Base-by-base conservation (phyloP, 2,329 filamentous ascomycete genomes). In the Didymellaceae sp. region DNA sequence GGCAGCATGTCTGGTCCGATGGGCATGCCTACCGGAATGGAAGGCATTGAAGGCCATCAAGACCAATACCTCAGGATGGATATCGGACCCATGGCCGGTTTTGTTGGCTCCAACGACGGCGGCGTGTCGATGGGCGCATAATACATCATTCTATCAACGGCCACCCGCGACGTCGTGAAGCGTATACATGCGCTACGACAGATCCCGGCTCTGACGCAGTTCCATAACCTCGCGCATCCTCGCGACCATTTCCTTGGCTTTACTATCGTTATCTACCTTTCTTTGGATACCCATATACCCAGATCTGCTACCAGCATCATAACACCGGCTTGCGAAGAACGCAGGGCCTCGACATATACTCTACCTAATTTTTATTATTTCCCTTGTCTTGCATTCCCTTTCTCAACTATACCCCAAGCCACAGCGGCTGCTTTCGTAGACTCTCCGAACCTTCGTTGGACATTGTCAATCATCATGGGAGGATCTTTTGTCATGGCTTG, bases 1-100 rank as follows among this genome's bases (percentile, higher is more conserved):
- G 56, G 48, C 20, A 52, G 51, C 38, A 53, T 61, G 53, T 34
- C 40, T 13, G 50, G 51, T 9, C 34, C 48, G 9, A 57, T 65
- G 55, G 58, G 56, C 39, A 60, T 70, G 56, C 53, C 58, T 9
- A 51, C 61, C 1, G 65, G 68, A 14, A 69, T 73, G 68, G 69
- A 72, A 2, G 67, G 63, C 33, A 65, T 72, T 25, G 66, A 72
- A 20, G 54, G 31, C 32, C 63, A 68, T 20, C 62, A 62, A 48
- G 69, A 73, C 34, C 62, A 61, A 30, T 73, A 70, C 31, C 44
- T 73, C 11, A 38, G 63, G 9, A 62, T 72, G 56, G 68, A 69
- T 14, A 70, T 73, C 60, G 65, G 60, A 1, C 51, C 70, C 20
- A 35, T 62, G n/a, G 47, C 61, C 10, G 60, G 58, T 2, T 71